These are phyloP conservation scores for Tuber brumale DNA, from an alignment of 495 filamentous ascomycete genomes.

Conservation along the genomic window DNA sequence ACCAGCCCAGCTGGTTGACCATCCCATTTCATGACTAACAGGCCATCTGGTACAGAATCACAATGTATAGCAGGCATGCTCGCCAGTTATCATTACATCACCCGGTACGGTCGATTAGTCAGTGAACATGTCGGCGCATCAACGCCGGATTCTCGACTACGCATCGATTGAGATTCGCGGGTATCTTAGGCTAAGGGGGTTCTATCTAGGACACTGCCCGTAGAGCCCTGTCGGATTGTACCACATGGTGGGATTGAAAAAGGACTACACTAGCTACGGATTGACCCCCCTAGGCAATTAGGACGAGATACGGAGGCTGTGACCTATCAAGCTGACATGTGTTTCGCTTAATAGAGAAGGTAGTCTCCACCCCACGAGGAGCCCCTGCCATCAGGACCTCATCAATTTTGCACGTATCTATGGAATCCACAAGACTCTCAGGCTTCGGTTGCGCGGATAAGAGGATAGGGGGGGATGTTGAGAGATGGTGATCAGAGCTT, in stretches of 20 bases:
- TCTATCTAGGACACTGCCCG: background rate
- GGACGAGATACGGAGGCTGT: background rate
- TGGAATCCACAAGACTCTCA: background rate
- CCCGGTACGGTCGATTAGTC: too few species aligned
- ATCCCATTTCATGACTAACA: too few species aligned
- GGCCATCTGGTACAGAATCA: too few species aligned
- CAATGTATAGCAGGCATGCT: too few species aligned
- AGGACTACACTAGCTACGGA: background rate
- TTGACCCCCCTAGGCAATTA: background rate
- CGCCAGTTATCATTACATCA: too few species aligned
- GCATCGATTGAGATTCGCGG: background rate
- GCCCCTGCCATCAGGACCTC: background rate
- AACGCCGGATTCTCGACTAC: conserved; percentile 5
- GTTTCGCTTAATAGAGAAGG: background rate
- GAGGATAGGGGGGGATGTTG: background rate
- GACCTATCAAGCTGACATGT: background rate
- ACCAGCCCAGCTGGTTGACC: too few species aligned
- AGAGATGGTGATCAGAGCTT: background rate
- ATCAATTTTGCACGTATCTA: background rate
- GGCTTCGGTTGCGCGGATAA: background rate
- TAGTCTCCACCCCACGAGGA: background rate
- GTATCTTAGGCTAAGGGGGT: background rate
- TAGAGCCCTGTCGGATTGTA: background rate
- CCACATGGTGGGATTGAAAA: background rate
- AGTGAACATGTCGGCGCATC: conserved; percentile 17